These are phyloP conservation scores for Daldinia sp. DNA, from an alignment of 2,329 filamentous ascomycete species.

Conservation along the genomic window DNA sequence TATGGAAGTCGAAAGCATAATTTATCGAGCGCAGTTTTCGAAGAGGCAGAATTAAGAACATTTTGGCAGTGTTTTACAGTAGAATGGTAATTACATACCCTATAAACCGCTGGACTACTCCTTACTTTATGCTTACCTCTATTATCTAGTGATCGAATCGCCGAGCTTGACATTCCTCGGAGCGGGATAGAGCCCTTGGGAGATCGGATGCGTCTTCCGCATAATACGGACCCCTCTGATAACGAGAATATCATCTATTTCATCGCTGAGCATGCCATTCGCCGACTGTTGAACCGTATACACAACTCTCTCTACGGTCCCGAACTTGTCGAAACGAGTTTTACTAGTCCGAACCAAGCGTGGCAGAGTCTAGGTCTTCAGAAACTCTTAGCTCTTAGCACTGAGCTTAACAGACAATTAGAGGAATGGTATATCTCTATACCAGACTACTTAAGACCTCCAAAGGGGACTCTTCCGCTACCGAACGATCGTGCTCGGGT, in stretches of 20 bases:
- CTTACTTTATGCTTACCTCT: slow-evolving; percentile 20
- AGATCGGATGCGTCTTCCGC: slow-evolving; percentile 49
- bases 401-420: slow-evolving; percentile 51
- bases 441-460: slow-evolving; percentile 56
- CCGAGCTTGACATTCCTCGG: slow-evolving; percentile 62
- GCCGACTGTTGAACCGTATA: slow-evolving; percentile 54
- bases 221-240: slow-evolving; percentile 45
- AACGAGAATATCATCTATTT: slow-evolving; percentile 50
- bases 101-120: neutral
- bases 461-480: slow-evolving; percentile 62
- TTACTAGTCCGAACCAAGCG: slow-evolving; percentile 36
- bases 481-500: slow-evolving; percentile 70
- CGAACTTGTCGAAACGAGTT: slow-evolving; percentile 38
- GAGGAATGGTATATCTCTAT: slow-evolving; percentile 52
- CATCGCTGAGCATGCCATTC: slow-evolving; percentile 53
- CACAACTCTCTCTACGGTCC: slow-evolving; percentile 52
- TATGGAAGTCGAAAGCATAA: slow-evolving; percentile 32
- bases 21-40: slow-evolving; percentile 36
- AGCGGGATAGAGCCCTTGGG: slow-evolving; percentile 51
- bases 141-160: slow-evolving; percentile 68
- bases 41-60: slow-evolving; percentile 62
- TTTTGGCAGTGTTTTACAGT: slow-evolving; percentile 79
- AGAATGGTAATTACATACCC: slow-evolving; percentile 65
- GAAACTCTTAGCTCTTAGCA: slow-evolving; percentile 46
- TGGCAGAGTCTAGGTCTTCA: slow-evolving; percentile 44